Conservation (phyloP, 1,284 basidiomycete genomes). For the Cryptococcus sp. region DNA sequence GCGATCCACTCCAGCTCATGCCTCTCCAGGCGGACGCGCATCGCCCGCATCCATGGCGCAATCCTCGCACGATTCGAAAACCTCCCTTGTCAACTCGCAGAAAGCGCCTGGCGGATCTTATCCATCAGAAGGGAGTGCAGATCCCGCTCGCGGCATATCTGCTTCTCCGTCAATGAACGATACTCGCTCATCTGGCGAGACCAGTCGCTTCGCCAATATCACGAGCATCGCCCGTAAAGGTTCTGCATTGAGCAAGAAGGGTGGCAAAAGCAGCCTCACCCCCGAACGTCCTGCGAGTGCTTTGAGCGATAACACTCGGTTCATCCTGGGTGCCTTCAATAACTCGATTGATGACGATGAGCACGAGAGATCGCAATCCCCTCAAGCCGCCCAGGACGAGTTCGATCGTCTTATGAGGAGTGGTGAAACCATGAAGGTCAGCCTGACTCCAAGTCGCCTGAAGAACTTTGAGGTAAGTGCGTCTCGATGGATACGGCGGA, state of each 20-base stretch:
- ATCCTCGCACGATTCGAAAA: conserved; percentile 23
- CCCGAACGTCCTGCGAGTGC: conserved; percentile 29
- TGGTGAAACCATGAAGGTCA: conserved; percentile 88
- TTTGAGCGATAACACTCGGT: conserved; percentile 31
- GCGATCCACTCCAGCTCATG: conserved; percentile 13
- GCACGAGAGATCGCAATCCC: conserved; percentile 6
- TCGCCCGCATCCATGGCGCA: conserved; percentile 14
- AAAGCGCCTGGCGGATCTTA: not conserved
- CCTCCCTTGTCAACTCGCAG: conserved; percentile 9
- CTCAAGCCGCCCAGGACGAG: conserved; percentile 59
- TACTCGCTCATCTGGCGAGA: conserved; percentile 20
- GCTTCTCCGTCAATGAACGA: conserved; percentile 5
- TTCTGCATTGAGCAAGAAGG: conserved; percentile 18
- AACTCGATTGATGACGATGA: conserved; percentile 16
- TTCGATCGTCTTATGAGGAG: conserved; percentile 89
- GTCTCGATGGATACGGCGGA: not conserved
- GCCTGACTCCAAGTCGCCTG: conserved; percentile 86
- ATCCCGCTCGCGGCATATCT: conserved; percentile 6
- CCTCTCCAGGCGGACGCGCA: conserved; percentile 14
- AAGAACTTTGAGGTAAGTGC: conserved; percentile 80
- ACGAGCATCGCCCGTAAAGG: conserved; percentile 18
- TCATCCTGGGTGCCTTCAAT: conserved; percentile 29
- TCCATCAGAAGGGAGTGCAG: conserved; percentile 8
- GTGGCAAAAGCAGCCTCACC: not conserved
- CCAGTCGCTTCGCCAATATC: conserved; percentile 11